Percentiles rank a stretch among this genome's conserved stretches.
Evolutionary conservation across 1,139 yeast genomes (phyloP).

Genomic region (Scheffersomyces stambukii): DNA sequence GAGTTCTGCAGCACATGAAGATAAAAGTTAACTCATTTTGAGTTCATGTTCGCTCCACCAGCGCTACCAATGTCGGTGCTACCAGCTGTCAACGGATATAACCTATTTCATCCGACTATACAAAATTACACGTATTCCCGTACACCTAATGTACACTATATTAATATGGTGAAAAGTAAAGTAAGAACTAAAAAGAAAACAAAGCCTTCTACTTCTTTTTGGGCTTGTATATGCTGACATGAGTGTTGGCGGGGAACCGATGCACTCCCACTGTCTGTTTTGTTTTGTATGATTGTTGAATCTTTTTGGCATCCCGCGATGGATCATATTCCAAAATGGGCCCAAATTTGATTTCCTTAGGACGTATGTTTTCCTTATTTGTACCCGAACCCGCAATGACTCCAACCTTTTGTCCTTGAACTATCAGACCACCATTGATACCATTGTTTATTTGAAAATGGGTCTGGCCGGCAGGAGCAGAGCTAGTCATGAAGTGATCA

Average conservation of each 20-base stretch:
- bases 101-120: too few species aligned
- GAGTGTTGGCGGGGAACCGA: constrained; percentile 29
- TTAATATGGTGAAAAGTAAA: too few species aligned
- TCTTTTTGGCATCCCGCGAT: constrained; percentile 25
- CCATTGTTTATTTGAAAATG: not conserved
- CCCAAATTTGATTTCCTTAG: constrained; percentile 35
- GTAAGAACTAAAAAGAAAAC: too few species aligned
- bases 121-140: too few species aligned
- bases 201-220: constrained; percentile 19
- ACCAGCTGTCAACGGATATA: too few species aligned
- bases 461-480: not conserved
- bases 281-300: constrained; percentile 13
- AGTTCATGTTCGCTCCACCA: too few species aligned
- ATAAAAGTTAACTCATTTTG: too few species aligned
- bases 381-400: constrained; percentile 7
- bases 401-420: constrained; percentile 10
- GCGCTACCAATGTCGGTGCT: too few species aligned
- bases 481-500: too few species aligned
- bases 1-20: too few species aligned
- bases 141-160: too few species aligned
- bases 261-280: constrained; percentile 21
- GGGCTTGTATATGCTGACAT: constrained; percentile 33
- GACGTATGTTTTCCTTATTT: constrained; percentile 17
- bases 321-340: constrained; percentile 43
- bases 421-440: constrained; percentile 4